phyloP scores from a whole-genome alignment of 1,284 basidiomycete species.

The Neonothopanus nambi region DNA sequence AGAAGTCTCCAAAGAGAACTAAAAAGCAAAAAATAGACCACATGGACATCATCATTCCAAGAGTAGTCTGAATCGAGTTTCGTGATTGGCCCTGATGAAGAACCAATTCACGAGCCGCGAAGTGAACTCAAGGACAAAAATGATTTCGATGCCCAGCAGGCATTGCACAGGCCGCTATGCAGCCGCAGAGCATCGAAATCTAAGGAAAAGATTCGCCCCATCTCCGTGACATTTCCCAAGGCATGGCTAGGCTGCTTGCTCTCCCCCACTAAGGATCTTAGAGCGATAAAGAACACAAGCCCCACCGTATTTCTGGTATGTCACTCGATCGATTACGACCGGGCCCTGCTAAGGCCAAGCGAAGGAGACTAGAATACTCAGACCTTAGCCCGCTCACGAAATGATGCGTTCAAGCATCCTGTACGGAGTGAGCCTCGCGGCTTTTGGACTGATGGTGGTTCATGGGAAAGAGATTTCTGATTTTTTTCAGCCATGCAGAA shows the following conservation, averaged over 20 bases:
- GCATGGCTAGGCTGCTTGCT: not conserved
- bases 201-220: slow-evolving; percentile 16
- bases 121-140: slow-evolving; percentile 49
- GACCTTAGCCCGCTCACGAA: slow-evolving; percentile 15
- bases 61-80: slow-evolving; percentile 64
- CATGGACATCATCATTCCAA: slow-evolving; percentile 34
- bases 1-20: not conserved
- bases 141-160: not conserved
- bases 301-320: slow-evolving; percentile 16
- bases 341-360: slow-evolving; percentile 15
- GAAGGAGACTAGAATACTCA: slow-evolving; percentile 14
- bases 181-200: not conserved
- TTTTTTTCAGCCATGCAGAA: too few species aligned
- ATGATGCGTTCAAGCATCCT: not conserved
- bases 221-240: slow-evolving; percentile 28
- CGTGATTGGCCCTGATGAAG: slow-evolving; percentile 20
- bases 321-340: slow-evolving; percentile 11
- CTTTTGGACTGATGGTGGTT: slow-evolving; percentile 14
- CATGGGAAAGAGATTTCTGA: not conserved
- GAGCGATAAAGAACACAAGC: not conserved
- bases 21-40: slow-evolving; percentile 3
- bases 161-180: too few species aligned
- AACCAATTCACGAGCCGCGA: slow-evolving; percentile 41
- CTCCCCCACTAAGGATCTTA: slow-evolving; percentile 6
- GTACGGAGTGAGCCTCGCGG: slow-evolving; percentile 17